Evolutionary conservation across 805 yeast genomes (phyloP).

Genomic region (Kazachstania psychrophila): DNA sequence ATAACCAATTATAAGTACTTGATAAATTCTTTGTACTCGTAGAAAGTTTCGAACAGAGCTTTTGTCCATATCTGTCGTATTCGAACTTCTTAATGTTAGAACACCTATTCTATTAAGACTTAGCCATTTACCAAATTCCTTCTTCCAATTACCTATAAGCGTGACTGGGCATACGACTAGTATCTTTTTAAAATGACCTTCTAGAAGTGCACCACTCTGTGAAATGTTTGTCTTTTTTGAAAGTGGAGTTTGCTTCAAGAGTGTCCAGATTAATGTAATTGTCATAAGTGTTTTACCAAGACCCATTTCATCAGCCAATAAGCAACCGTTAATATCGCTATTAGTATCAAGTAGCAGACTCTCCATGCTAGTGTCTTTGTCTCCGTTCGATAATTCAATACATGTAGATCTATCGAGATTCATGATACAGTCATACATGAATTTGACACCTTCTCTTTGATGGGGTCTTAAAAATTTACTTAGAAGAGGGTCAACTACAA

Average conservation of each 20-base stretch:
- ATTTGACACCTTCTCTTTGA: conserved; percentile 75
- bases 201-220: conserved; percentile 27
- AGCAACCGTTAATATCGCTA: conserved; percentile 47
- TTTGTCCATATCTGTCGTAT: conserved; percentile 44
- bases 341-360: conserved; percentile 18
- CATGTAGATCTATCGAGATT: conserved; percentile 38
- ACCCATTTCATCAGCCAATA: conserved; percentile 97
- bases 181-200: conserved; percentile 42
- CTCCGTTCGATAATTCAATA: neutral
- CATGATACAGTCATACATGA: conserved; percentile 75
- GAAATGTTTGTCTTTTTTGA: conserved; percentile 29
- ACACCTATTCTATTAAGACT: conserved; percentile 56
- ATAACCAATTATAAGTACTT: conserved; percentile 78
- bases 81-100: conserved; percentile 45
- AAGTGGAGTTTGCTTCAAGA: conserved; percentile 55
- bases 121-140: conserved; percentile 86
- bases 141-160: conserved; percentile 75
- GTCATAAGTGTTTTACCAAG: conserved; percentile 85
- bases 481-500: conserved; percentile 53
- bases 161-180: conserved; percentile 90
- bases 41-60: conserved; percentile 52
- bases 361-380: conserved; percentile 4
- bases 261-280: conserved; percentile 74
- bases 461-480: conserved; percentile 60
- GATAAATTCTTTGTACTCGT: conserved; percentile 56